Evolutionary conservation across 306 rosid species (phyloP), one percentile per base, ranked within the genome.

Genomic region (Castanea mollissima): DNA sequence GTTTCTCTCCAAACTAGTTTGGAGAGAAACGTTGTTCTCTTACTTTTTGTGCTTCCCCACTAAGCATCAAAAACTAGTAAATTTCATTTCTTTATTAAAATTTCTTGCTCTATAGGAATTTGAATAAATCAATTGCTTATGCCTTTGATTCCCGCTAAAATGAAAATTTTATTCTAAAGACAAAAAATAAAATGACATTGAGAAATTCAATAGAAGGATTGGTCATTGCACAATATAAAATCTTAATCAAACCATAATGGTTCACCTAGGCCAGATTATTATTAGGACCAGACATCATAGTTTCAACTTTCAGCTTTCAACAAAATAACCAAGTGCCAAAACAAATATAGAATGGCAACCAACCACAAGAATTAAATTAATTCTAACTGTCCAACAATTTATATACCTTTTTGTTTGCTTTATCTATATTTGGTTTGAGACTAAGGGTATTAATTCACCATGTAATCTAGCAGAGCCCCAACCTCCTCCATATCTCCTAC

Each of bases 401-500:
- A 38, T 34, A 35, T 35, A 67, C 27, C 56, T 27, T 54, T 38
- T 19, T 52, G 46, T 69, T 58, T 67, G 19, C 29, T 77, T 32
- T 69, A 69, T n/a, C 58, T 67, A 34, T 6, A 31, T 5, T 51
- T 54, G 21, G 58, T 23, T 76, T 19, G 34, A 18, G 52, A 19
- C 10, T 13, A 64, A 56, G 38, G 11, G 27, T 35, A n/a, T 19
- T 2, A n/a, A 67, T n/a, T 67, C 19, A 25, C n/a, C 72, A 67
- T 55, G 74, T 46, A 56, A 67, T 59, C 18, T 21, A 46, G 55
- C 76, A 38, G 67, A 57, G 73, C 56, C 59, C 54, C 46, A 27
- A 69, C 29, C 38, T 55, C 55, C 75, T 71, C 29, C 38, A 12
- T 31, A 46, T 79, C 71, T 59, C 75, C 29, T 59, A 35, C 71